Evolutionary conservation across 2,329 filamentous ascomycete species (phyloP), one percentile per base, ranked within the genome.

Genomic region (Neocatenulostroma microsporum): DNA sequence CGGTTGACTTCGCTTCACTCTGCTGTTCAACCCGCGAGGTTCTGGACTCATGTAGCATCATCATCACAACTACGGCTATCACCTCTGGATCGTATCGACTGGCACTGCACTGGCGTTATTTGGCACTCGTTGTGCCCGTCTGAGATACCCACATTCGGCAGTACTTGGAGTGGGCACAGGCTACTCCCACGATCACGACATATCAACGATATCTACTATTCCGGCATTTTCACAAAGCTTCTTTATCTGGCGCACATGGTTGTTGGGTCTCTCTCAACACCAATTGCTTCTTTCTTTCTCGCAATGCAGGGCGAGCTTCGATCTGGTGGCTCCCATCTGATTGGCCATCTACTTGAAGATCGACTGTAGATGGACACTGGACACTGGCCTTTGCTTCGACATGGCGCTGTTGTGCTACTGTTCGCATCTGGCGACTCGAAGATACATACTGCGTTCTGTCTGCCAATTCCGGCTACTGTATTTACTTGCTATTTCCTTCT

Each of bases 401-500:
- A n/a, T n/a, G n/a, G n/a, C n/a, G n/a, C n/a, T n/a, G n/a, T n/a
- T n/a, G n/a, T n/a, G n/a, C n/a, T n/a, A n/a, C n/a, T n/a, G n/a
- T n/a, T n/a, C n/a, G n/a, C n/a, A n/a, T n/a, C n/a, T n/a, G n/a
- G n/a, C n/a, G n/a, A n/a, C n/a, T n/a, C n/a, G n/a, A n/a, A n/a
- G n/a, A n/a, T n/a, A n/a, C n/a, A n/a, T n/a, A n/a, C n/a, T n/a
- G n/a, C n/a, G n/a, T n/a, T n/a, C n/a, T n/a, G n/a, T n/a, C n/a
- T n/a, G n/a, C n/a, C n/a, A n/a, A n/a, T n/a, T 39, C 36, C 31
- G 39, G 37, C 27, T 37, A 23, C 17, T 41, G 39, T 41, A 34
- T 36, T 30, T 44, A 35, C 30, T 37, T 24, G 30, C 21, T 35
- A 40, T 35, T 37, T 32, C 26, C 23, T 32, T 42, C 34, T 39